phyloP scores from a whole-genome alignment of 2,329 filamentous ascomycete genomes.

The Capronia epimyces region DNA sequence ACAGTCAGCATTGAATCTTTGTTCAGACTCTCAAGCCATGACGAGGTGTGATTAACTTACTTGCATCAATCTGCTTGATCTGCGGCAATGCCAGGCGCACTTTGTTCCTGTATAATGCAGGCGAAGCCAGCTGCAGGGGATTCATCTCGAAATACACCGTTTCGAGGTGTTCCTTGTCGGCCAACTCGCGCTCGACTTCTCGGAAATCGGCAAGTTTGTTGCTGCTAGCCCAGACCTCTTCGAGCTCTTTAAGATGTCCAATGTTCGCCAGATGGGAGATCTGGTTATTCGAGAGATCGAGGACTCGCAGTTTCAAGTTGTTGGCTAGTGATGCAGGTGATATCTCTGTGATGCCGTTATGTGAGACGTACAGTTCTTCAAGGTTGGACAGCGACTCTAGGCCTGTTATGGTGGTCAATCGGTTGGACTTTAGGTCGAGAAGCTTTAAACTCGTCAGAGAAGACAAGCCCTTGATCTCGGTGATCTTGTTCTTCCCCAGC shows the following conservation, averaged over 20 bases:
- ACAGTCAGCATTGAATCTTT: conserved; percentile 14
- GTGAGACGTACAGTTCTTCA: conserved; percentile 91
- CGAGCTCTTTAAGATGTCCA: conserved; percentile 61
- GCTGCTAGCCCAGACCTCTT: conserved; percentile 92
- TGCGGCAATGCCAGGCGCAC: conserved; percentile 80
- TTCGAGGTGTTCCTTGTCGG: conserved; percentile 70
- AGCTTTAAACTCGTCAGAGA: conserved; percentile 74
- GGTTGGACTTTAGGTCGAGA: conserved; percentile 91
- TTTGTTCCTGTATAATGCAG: conserved; percentile 92
- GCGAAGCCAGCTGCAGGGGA: conserved; percentile 70
- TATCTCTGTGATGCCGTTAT: conserved; percentile 80
- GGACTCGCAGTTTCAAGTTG: conserved; percentile 62
- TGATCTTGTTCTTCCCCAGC: conserved; percentile 96
- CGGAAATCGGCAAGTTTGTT: conserved; percentile 74
- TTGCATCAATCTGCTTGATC: conserved; percentile 90
- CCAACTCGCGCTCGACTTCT: conserved; percentile 71
- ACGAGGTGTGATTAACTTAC: conserved; percentile 55
- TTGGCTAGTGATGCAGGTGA: conserved; percentile 58
- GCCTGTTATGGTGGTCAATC: conserved; percentile 71
- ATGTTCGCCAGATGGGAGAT: conserved; percentile 70
- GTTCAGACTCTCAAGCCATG: neutral
- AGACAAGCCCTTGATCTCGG: conserved; percentile 68
- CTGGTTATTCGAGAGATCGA: conserved; percentile 88
- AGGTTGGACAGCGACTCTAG: conserved; percentile 68
- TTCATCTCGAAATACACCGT: conserved; percentile 98